Evolutionary conservation across 805 yeast genomes (phyloP), one percentile per base, ranked within the genome.

Genomic region (Clavispora santaluciae): DNA sequence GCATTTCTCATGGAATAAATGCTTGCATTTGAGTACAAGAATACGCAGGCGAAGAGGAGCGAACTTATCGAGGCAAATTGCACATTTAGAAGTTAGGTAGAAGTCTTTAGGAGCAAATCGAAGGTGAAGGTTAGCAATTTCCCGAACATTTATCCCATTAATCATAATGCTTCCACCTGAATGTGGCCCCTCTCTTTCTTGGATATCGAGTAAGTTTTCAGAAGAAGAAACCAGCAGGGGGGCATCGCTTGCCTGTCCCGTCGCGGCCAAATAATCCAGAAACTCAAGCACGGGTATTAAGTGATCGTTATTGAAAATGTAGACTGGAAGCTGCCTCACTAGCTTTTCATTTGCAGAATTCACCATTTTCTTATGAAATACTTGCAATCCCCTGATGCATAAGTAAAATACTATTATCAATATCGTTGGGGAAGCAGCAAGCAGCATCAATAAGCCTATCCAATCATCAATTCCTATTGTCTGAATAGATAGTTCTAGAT

Each of bases 1-100:
- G 54, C 86, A 80, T 20, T 61, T 63, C 33, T 71, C 72, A 53
- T 80, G 86, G 59, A 71, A 80, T 46, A 78, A 76, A 55, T 80
- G 86, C 38, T 74, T 73, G 54, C 86, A 80, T 6, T 78, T 79
- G 36, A 80, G 63, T 17, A 71, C 63, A 60, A 79, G 64, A 15
- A 80, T 77, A 36, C 64, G 61, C 17, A 76, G 65, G 41, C 60
- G 63, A 23, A 76, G 68, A 12, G 73, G 71, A 9, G 62, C 58
- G 50, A 73, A 79, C 45, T 66, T 72, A 35, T 75, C 83, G 31
- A 80, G 65, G 49, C 86, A 80, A 18, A 80, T 78, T 18, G 78
- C 74, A 53, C 86, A 80, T 55, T 76, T 79, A 46, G 65, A 74
- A 1, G 79, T 59, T 4, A 44, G 36, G 31, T 39, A 51, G 31